Conservation (phyloP, 2,329 filamentous ascomycete species). For the Huntiella bhutanensis region DNA sequence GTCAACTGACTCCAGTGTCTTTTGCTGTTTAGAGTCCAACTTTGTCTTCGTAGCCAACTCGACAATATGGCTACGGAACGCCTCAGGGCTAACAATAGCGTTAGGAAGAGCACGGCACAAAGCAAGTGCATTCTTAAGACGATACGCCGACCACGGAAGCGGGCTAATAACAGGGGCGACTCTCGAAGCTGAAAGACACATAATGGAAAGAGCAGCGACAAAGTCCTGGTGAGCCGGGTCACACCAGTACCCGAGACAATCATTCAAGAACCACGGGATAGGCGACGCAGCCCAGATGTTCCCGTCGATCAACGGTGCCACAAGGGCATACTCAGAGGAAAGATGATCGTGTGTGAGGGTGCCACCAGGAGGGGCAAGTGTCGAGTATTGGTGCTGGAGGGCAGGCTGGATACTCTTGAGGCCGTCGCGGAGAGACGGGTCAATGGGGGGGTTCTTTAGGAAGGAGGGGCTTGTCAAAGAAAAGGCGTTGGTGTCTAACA, state of each 20-base stretch:
- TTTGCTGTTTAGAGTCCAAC: conserved; percentile 15
- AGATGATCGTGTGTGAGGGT: conserved; percentile 15
- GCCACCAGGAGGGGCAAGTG: neutral
- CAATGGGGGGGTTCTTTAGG: conserved; percentile 7
- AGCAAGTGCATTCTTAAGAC: conserved; percentile 32
- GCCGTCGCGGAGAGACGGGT: conserved; percentile 6
- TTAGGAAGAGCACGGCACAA: conserved; percentile 33
- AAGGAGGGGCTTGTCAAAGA: conserved; percentile 16
- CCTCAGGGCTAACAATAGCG: conserved; percentile 23
- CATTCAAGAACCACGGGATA: conserved; percentile 10
- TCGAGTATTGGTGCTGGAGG: conserved; percentile 4
- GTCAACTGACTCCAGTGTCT: conserved; percentile 26
- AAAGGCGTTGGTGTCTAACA: conserved; percentile 24
- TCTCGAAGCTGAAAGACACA: conserved; percentile 28
- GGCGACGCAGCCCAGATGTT: conserved; percentile 11
- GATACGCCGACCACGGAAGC: conserved; percentile 29
- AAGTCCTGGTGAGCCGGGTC: conserved; percentile 10
- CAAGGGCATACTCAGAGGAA: conserved; percentile 20
- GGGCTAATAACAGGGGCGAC: conserved; percentile 31
- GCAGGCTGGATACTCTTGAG: conserved; percentile 4
- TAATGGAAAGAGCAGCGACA: conserved; percentile 23
- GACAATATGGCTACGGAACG: conserved; percentile 1
- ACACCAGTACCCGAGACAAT: conserved; percentile 11
- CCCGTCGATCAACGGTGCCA: conserved; percentile 19
- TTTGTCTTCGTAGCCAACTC: conserved; percentile 7